phyloP scores from a whole-genome alignment of 768 basidiomycete genomes.

The Termitomyces sp. region DNA sequence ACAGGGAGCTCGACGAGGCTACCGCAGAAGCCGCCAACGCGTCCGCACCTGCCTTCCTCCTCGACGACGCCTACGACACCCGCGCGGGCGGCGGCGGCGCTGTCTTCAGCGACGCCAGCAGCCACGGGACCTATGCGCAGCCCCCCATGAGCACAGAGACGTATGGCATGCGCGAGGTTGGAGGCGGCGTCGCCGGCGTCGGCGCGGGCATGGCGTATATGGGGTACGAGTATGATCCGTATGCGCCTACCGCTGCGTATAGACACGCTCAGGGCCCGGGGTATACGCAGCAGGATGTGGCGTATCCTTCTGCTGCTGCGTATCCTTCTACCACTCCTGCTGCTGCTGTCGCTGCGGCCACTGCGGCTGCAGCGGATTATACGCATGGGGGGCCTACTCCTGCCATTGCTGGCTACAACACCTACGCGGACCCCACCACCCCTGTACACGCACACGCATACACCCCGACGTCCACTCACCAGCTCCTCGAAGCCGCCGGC shows the following conservation, averaged over 20 bases:
- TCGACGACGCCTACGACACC: conserved; percentile 31
- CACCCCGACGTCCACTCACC: not conserved
- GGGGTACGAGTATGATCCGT: not conserved
- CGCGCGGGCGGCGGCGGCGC: not conserved
- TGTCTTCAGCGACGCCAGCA: not conserved
- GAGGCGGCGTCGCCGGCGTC: not conserved
- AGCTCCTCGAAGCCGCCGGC: conserved; percentile 22
- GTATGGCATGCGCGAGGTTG: not conserved
- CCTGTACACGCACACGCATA: too few species aligned
- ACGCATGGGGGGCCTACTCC: too few species aligned
- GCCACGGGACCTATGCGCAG: not conserved
- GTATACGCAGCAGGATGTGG: not conserved
- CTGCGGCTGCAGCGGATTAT: too few species aligned
- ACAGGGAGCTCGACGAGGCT: conserved; percentile 71
- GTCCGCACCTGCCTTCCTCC: conserved; percentile 45
- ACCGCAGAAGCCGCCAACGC: conserved; percentile 40
- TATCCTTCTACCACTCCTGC: too few species aligned
- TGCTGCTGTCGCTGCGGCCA: too few species aligned
- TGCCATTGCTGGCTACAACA: too few species aligned
- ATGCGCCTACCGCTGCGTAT: not conserved
- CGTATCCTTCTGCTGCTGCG: not conserved
- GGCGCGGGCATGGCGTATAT: not conserved
- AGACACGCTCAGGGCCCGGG: too few species aligned
- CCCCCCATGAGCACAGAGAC: not conserved
- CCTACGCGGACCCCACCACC: too few species aligned